Evolutionary conservation across 345 rosid species (phyloP).

Genomic region (Moricandia arvensis): DNA sequence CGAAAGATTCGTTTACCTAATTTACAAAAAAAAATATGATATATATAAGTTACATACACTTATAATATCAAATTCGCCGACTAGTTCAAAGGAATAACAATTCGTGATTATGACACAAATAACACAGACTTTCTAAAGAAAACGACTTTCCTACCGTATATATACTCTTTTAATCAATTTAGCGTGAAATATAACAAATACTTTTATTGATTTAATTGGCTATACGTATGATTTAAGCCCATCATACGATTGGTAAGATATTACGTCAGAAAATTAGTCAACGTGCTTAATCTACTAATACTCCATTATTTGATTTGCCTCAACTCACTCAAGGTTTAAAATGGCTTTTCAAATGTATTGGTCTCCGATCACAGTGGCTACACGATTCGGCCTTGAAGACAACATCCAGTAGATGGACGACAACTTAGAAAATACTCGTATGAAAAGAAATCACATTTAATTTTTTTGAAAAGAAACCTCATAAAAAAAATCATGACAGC

Average conservation of each 20-base stretch:
- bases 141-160: constrained; percentile 27
- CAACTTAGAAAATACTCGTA: constrained; percentile 14
- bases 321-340: constrained; percentile 14
- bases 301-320: constrained; percentile 33
- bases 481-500: constrained; percentile 10
- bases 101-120: not conserved
- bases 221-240: constrained; percentile 3
- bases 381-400: not conserved
- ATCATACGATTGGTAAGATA: constrained; percentile 8
- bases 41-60: not conserved
- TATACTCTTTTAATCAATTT: not conserved
- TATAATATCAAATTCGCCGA: not conserved
- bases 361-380: constrained; percentile 25
- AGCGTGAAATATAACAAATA: not conserved
- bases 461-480: not conserved
- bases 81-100: not conserved
- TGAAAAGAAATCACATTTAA: constrained; percentile 9
- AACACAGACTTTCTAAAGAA: constrained; percentile 18
- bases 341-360: not conserved
- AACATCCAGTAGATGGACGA: constrained; percentile 18
- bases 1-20: not conserved
- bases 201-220: not conserved
- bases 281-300: constrained; percentile 30
- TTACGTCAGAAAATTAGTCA: constrained; percentile 17
- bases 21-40: not conserved